Evolutionary conservation across 2,329 filamentous ascomycete genomes (phyloP).

Genomic region (Verticillium albo-atrum): DNA sequence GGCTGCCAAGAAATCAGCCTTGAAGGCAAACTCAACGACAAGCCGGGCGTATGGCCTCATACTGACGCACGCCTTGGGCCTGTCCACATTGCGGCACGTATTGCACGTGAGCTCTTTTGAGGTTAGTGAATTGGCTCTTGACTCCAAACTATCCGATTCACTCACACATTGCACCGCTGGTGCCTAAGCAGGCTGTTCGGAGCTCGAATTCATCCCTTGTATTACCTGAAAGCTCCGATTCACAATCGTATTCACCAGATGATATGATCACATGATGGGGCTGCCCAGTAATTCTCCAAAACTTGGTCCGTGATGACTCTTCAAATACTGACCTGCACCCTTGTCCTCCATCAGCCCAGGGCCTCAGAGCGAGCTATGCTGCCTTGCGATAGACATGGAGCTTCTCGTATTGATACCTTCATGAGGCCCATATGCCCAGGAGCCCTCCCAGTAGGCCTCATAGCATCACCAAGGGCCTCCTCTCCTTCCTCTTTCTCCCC

Average conservation of each 20-base stretch:
- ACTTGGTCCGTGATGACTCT: background rate
- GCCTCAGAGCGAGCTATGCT: background rate
- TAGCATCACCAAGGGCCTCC: background rate
- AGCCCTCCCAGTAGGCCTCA: background rate
- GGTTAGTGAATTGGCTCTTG: background rate
- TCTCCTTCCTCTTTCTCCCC: background rate
- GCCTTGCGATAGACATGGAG: background rate
- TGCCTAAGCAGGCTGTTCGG: background rate
- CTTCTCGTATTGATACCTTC: background rate
- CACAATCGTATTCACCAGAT: background rate
- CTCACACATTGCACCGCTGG: background rate
- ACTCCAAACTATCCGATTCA: background rate
- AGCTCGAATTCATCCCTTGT: background rate
- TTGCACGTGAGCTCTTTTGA: background rate
- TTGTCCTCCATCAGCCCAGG: background rate
- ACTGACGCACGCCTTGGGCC: background rate
- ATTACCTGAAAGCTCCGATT: background rate
- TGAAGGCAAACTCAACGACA: background rate
- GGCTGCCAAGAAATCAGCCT: background rate
- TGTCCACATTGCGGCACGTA: background rate
- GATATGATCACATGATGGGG: background rate
- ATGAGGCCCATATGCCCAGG: background rate
- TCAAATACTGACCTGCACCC: background rate
- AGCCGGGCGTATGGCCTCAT: background rate
- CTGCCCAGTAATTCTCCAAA: background rate